Conservation (phyloP, 2,329 filamentous ascomycete genomes). For the Seiridium cupressi region DNA sequence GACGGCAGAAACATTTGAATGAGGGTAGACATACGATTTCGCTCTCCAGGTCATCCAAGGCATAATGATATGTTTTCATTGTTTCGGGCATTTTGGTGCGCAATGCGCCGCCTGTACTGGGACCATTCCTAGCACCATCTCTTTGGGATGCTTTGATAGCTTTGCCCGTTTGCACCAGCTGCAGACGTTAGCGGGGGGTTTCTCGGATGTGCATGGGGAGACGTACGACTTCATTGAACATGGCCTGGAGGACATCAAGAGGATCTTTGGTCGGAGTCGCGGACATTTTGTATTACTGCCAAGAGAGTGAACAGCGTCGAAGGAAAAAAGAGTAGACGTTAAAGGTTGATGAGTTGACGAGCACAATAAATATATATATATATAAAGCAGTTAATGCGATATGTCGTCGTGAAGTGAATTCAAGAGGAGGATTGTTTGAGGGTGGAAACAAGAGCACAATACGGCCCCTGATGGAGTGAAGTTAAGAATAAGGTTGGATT, state of each 20-base stretch:
- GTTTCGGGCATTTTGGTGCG: slow-evolving; percentile 44
- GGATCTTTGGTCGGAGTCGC: slow-evolving; percentile 34
- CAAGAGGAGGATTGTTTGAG: background rate
- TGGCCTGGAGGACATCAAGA: slow-evolving; percentile 47
- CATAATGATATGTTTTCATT: slow-evolving; percentile 48
- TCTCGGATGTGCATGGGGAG: background rate
- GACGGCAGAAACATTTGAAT: fast-evolving
- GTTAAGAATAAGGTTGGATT: slow-evolving; percentile 7
- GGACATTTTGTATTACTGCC: slow-evolving; percentile 23
- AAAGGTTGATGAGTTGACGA: too few relatives aligned
- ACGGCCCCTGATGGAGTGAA: background rate
- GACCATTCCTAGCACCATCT: slow-evolving; percentile 39
- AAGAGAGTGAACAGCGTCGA: background rate
- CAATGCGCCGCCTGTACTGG: slow-evolving; percentile 27
- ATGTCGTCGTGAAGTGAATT: background rate
- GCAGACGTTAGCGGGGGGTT: background rate
- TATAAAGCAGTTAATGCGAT: too few relatives aligned
- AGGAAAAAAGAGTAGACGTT: too few relatives aligned
- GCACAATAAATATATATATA: too few relatives aligned
- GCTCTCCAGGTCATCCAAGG: slow-evolving; percentile 54
- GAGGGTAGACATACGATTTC: slow-evolving; percentile 47
- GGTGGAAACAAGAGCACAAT: background rate
- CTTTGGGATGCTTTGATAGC: slow-evolving; percentile 48
- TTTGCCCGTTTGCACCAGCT: slow-evolving; percentile 61
- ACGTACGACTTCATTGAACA: slow-evolving; percentile 56